phyloP scores from a whole-genome alignment of 208 protist species.

The Sergeia podlipaevii region DNA sequence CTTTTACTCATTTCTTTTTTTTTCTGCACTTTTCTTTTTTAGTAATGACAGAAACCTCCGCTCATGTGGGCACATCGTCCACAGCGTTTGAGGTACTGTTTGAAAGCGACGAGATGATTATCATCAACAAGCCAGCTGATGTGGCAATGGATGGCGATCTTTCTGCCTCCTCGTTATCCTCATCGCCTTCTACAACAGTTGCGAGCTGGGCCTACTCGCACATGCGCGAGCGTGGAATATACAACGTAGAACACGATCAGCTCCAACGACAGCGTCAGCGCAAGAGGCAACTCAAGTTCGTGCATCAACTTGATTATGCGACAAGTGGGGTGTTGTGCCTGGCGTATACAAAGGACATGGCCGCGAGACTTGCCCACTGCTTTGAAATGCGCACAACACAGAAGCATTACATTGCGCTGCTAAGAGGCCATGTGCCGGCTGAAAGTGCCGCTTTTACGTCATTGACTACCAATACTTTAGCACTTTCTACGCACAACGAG shows the following conservation, averaged over 20 bases:
- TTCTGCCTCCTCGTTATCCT: background rate
- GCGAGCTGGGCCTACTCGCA: slow-evolving; percentile 45
- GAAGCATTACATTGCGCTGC: slow-evolving; percentile 81
- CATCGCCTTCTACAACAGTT: slow-evolving; percentile 18
- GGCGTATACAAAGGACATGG: slow-evolving; percentile 78
- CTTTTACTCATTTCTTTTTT: too few species aligned
- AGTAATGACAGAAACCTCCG: slow-evolving; percentile 3
- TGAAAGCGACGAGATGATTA: slow-evolving; percentile 65
- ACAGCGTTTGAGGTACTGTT: slow-evolving; percentile 35
- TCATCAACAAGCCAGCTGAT: slow-evolving; percentile 85
- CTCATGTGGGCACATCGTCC: too few species aligned
- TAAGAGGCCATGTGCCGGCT: slow-evolving; percentile 71
- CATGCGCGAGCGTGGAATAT: slow-evolving; percentile 23
- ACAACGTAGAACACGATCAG: slow-evolving; percentile 18
- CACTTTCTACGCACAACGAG: too few species aligned
- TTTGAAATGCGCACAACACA: slow-evolving; percentile 80
- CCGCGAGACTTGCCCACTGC: slow-evolving; percentile 69
- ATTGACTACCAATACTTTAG: too few species aligned
- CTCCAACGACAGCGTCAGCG: slow-evolving; percentile 23
- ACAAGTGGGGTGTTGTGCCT: slow-evolving; percentile 90
- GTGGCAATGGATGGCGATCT: slow-evolving; percentile 55
- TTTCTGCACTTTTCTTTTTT: slow-evolving; percentile 1
- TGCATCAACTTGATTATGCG: slow-evolving; percentile 90
- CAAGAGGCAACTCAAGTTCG: slow-evolving; percentile 78
- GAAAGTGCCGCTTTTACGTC: too few species aligned